Evolutionary conservation across 169 alveolate genomes (phyloP), one percentile per base, ranked within the genome.

Genomic region (Theileria sp.): DNA sequence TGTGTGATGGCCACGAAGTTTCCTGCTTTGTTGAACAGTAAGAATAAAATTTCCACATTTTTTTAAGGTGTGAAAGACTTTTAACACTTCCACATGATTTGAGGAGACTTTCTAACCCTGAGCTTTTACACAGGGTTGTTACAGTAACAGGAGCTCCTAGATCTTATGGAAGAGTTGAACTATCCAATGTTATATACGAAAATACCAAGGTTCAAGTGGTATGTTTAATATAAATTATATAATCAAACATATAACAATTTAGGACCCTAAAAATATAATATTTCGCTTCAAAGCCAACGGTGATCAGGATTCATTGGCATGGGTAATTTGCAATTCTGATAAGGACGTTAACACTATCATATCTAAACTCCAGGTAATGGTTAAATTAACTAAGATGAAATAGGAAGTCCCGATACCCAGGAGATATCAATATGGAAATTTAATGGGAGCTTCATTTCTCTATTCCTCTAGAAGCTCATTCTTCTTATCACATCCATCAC

Each of bases 1-100:
- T 87, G 28, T 91, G 94, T 74, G 94, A 91, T 61, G 88, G 87
- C 58, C 92, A 87, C 69, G 93, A 91, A 65, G 92, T 91, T n/a
- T 87, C 86, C 70, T 86, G 86, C 77, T 91, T 73, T 79, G 93
- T 87, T 25, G 94, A 91, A 79, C 93, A 91, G 88, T 85, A 69
- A 32, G 91, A 73, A 17, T 19, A 23, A 19, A 19, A 38, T n/a
- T 56, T 28, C 4, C 0, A 15, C 0, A 28, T 3, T 73, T 32
- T 8, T 28, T 54, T 19, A n/a, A 86, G 92, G 83, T 92, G 95
- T 79, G 94, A 92, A 84, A 51, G 95, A 1, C 87, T 77, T 70
- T 54, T 89, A 62, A 79, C 89, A 25, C 85, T 92, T n/a, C 86
- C 94, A 6, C 92, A 89, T 54, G 95, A 92, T 75, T 73, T 92